phyloP scores from a whole-genome alignment of 352 stramenopile species.

The Globisporangium emineosum region DNA sequence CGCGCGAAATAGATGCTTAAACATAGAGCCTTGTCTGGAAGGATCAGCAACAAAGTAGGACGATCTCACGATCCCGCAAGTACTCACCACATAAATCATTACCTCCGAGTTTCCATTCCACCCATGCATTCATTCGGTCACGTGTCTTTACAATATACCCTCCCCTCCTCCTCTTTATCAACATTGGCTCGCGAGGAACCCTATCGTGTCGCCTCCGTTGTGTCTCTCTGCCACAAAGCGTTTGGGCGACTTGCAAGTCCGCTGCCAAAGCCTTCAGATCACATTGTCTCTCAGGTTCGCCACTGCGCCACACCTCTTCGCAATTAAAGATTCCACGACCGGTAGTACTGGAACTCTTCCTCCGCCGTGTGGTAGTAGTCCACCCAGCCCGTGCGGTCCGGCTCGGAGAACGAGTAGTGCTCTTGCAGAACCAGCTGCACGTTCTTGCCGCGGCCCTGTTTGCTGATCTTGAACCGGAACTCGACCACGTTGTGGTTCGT shows the following conservation, averaged over 20 bases:
- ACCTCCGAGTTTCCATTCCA: too few species aligned
- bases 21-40: background rate
- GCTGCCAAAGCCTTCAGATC: background rate
- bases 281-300: background rate
- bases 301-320: background rate
- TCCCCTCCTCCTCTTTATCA: background rate
- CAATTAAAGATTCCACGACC: conserved; percentile 55
- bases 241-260: background rate
- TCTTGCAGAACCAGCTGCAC: conserved; percentile 59
- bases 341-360: conserved; percentile 78
- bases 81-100: too few species aligned
- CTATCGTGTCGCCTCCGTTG: background rate
- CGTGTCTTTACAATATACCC: background rate
- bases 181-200: background rate
- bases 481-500: conserved; percentile 70
- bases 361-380: conserved; percentile 68
- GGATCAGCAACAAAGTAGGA: too few species aligned
- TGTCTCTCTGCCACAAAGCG: background rate
- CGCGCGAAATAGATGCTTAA: background rate
- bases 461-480: conserved; percentile 58
- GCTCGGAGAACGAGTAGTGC: conserved; percentile 71
- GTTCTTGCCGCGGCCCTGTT: conserved; percentile 48
- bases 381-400: conserved; percentile 57
- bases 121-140: background rate
- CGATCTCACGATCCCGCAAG: too few species aligned